Base-by-base conservation (phyloP, 164 flowering plant species). In the Magnolia officinalis region DNA sequence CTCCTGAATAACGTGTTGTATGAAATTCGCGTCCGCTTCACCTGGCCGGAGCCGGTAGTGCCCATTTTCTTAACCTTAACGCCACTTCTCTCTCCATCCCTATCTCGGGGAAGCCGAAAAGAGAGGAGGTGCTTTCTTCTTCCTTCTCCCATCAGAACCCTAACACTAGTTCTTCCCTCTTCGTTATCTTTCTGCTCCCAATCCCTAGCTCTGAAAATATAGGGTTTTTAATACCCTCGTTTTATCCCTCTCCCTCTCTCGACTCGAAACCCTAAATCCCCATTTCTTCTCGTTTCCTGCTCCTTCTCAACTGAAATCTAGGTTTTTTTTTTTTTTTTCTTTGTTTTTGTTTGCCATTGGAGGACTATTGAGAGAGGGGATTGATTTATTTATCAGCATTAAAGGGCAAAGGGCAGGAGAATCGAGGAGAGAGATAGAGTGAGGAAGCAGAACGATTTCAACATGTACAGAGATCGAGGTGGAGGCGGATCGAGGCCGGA, bases 381-480 rank as follows among this genome's bases (percentile, higher is more conserved):
- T 51, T 52, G 64, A 50, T 9, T 67, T 75, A 49, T 11, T 45
- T 71, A n/a, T 37, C 68, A 19, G 50, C 14, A 59, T 21, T 21
- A 65, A 65, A 26, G 37, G 51, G 6, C 45, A 63, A 65, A 11
- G 72, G 72, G 16, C 18, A 66, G 52, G 70, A 74, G 45, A 76
- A 65, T 65, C 68, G 68, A 65, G 49, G n/a, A 50, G 58, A 65
- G 66, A 73, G 45, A 37, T 37, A 37, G 72, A 71, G 50, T 68
- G 71, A 52, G 66, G 73, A 64, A 55, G 61, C 16, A 55, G 73
- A 64, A 55, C 18, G 61, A 55, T 55, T 16, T 55, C 61, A 63
- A 73, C 50, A 87, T 89, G 92, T 83, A 88, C 67, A 83, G 80
- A 70, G 89, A 81, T 73, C 74, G 89, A 72, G 84, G 82, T 18